phyloP scores from a whole-genome alignment of 805 yeast species.

The Sungouiozyma ichnusensis region DNA sequence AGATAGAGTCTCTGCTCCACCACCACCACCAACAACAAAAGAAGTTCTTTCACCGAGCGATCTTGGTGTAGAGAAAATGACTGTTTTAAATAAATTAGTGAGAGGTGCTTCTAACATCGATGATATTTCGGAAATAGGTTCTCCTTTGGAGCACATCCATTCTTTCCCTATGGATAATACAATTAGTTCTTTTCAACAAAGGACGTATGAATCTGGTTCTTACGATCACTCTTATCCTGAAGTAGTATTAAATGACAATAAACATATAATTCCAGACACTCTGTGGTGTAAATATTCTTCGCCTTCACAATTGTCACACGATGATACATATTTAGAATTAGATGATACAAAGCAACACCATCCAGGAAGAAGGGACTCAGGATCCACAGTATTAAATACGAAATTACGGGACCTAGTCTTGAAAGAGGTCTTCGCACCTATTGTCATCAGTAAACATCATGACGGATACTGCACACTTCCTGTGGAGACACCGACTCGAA shows the following conservation, averaged over 20 bases:
- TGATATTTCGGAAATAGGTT: constrained; percentile 1
- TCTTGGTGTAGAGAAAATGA: neutral
- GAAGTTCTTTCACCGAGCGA: neutral
- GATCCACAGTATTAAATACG: constrained; percentile 59
- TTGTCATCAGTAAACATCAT: constrained; percentile 6
- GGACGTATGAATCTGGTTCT: constrained; percentile 1
- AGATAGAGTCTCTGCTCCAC: constrained; percentile 11
- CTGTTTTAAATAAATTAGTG: neutral
- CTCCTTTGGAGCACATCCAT: constrained; percentile 13
- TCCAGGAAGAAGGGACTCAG: constrained; percentile 14
- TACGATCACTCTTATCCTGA: constrained; percentile 40
- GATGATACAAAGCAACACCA: constrained; percentile 1
- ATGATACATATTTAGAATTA: constrained; percentile 15
- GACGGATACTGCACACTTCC: constrained; percentile 1
- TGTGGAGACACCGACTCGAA: constrained; percentile 6
- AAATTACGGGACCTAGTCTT: constrained; percentile 60
- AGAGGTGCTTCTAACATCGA: neutral
- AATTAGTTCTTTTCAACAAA: constrained; percentile 4
- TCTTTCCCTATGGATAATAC: constrained; percentile 12
- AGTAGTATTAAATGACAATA: constrained; percentile 85
- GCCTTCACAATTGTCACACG: constrained; percentile 37
- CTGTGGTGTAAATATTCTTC: constrained; percentile 57
- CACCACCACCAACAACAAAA: constrained; percentile 5
- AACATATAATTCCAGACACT: constrained; percentile 81
- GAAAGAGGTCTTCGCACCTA: constrained; percentile 51